Conservation (phyloP, 2,329 filamentous ascomycete genomes). For the Elsinoe arachidis region DNA sequence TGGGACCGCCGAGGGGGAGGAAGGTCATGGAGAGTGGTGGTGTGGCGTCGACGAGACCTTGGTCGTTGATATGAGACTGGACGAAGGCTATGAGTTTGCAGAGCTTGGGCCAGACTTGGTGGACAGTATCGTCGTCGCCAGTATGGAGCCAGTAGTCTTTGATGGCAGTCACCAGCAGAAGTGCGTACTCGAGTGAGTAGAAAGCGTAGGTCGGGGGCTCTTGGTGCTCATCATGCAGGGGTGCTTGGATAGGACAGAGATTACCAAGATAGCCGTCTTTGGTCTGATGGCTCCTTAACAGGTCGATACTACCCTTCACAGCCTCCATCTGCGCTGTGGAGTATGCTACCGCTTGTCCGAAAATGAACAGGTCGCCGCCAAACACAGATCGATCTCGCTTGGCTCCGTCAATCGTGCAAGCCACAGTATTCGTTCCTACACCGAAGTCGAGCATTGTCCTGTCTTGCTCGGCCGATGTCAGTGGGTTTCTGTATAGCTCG, state of each 20-base stretch:
- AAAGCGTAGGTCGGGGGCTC: slow-evolving; percentile 18
- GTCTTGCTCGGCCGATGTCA: not conserved
- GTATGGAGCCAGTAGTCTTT: slow-evolving; percentile 15
- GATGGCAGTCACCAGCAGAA: slow-evolving; percentile 15
- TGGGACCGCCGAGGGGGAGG: not conserved
- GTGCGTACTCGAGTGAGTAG: slow-evolving; percentile 16
- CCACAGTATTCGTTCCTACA: slow-evolving; percentile 14
- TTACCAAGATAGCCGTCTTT: slow-evolving; percentile 16
- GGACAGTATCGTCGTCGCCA: slow-evolving; percentile 8
- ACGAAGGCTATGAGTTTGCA: not conserved
- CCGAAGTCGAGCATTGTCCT: slow-evolving; percentile 15
- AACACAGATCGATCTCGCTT: slow-evolving; percentile 17
- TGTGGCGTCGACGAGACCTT: not conserved
- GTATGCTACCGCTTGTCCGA: not conserved
- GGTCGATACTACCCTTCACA: slow-evolving; percentile 13
- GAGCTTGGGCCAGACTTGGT: not conserved
- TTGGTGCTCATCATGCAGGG: slow-evolving; percentile 10
- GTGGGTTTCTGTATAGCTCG: not conserved
- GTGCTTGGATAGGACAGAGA: slow-evolving; percentile 17
- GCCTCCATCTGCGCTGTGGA: not conserved
- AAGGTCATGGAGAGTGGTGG: not conserved
- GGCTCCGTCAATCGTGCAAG: slow-evolving; percentile 17
- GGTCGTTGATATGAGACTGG: not conserved
- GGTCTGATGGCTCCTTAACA: slow-evolving; percentile 16
- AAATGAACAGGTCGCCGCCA: slow-evolving; percentile 14